Percentiles rank a stretch among this genome's conserved stretches.
phyloP scores from a whole-genome alignment of 805 yeast genomes.

The Starmerella bombi region DNA sequence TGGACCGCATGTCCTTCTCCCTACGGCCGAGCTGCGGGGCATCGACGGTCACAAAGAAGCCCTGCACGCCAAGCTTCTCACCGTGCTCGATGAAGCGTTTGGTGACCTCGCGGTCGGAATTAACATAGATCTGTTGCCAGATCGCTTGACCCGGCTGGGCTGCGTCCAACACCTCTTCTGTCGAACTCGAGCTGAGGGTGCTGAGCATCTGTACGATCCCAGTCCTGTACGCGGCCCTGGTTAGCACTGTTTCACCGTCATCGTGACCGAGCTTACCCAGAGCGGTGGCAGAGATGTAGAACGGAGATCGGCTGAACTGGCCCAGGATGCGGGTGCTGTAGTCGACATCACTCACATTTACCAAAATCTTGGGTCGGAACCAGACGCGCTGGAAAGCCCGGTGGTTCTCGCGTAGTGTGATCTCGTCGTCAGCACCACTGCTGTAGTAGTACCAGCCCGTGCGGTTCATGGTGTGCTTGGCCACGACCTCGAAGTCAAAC shows the following conservation, averaged over 20 bases:
- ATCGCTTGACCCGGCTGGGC: slow-evolving; percentile 55
- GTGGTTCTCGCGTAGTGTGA: slow-evolving; percentile 80
- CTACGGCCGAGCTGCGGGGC: slow-evolving; percentile 87
- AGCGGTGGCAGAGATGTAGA: slow-evolving; percentile 86
- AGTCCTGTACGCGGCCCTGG: slow-evolving; percentile 66
- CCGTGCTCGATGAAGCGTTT: slow-evolving; percentile 53
- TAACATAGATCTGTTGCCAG: slow-evolving; percentile 83
- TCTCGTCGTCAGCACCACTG: slow-evolving; percentile 86
- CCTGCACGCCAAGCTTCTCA: slow-evolving; percentile 61
- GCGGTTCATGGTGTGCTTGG: slow-evolving; percentile 60
- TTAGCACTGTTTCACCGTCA: slow-evolving; percentile 80
- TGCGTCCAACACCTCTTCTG: slow-evolving; percentile 71
- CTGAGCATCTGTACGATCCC: slow-evolving; percentile 81
- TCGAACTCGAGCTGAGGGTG: slow-evolving; percentile 75
- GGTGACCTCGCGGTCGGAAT: slow-evolving; percentile 57
- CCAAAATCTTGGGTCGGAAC: slow-evolving; percentile 71
- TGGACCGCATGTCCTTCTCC: slow-evolving; percentile 71
- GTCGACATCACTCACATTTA: slow-evolving; percentile 68
- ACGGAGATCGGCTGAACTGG: slow-evolving; percentile 54
- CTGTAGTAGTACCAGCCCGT: slow-evolving; percentile 90
- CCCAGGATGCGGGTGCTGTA: slow-evolving; percentile 65
- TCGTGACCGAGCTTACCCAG: slow-evolving; percentile 83
- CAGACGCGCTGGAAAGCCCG: slow-evolving; percentile 76
- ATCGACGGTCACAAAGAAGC: slow-evolving; percentile 68
- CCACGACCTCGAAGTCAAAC: slow-evolving; percentile 78